These are phyloP conservation scores for Cucurbita moschata DNA, from an alignment of 306 rosid genomes.

Conservation along the genomic window DNA sequence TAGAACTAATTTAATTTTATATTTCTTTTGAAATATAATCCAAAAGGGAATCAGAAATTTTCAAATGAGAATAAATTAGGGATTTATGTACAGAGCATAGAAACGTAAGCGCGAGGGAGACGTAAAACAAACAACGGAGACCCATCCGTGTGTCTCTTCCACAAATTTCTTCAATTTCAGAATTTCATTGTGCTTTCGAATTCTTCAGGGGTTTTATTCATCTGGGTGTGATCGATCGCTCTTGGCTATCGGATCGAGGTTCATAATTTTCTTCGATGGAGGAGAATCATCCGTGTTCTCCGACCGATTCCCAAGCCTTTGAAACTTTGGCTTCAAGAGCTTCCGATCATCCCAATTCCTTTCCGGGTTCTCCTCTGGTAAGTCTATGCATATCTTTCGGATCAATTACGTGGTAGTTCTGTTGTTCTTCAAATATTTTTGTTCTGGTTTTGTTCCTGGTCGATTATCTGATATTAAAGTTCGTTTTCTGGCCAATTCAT, in stretches of 20 bases:
- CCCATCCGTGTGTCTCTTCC: background rate
- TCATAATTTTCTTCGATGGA: slow-evolving; percentile 14
- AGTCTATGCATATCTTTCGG: background rate
- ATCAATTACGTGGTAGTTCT: background rate
- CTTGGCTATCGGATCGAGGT: background rate
- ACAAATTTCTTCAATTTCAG: background rate
- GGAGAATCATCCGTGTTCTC: slow-evolving; percentile 5
- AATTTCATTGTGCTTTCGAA: background rate
- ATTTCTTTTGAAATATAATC: too few relatives aligned
- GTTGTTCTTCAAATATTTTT: background rate
- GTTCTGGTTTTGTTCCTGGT: background rate
- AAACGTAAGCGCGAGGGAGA: background rate
- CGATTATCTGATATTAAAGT: background rate
- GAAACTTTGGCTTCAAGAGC: slow-evolving; percentile 6
- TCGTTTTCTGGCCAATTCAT: background rate
- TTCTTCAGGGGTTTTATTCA: background rate
- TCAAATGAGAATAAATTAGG: background rate
- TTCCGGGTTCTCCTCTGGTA: slow-evolving; percentile 16
- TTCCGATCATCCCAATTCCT: slow-evolving; percentile 12
- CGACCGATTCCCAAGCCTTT: slow-evolving; percentile 4
- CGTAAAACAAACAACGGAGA: background rate
- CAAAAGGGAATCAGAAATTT: background rate
- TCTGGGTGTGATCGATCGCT: background rate
- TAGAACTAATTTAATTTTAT: too few relatives aligned
- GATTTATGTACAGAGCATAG: background rate